Base-by-base conservation (phyloP, 305 asterid species). In the Rubia occidens region DNA sequence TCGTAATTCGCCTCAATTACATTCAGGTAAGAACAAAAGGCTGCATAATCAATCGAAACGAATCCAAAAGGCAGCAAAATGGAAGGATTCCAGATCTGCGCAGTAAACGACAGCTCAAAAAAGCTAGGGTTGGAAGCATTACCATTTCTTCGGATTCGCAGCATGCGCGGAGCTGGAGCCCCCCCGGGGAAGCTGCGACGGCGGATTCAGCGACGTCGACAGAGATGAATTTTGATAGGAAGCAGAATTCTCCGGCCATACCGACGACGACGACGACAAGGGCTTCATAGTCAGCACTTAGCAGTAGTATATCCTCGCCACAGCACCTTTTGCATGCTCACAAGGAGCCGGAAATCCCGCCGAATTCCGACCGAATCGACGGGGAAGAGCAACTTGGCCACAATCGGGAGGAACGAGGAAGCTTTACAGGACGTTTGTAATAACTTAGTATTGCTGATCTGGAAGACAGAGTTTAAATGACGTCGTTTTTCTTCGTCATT, bases 271-370 rank as follows among this genome's bases (percentile, higher is more conserved):
- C 54, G 86, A 77, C 72, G 86, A 82, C 53, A 77, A 68, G 9
- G 79, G 64, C 83, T 85, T 83, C 93, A 86, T 88, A 17, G 1
- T n/a, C 58, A n/a, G n/a, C n/a, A n/a, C n/a, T n/a, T n/a, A 35
- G 39, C 39, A 35, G 39, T 35, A 53, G 64, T 75, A 39, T 54
- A 68, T 66, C 45, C 66, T 61, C 60, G 59, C 66, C 80, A 56
- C 45, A 51, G 21, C 49, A 37, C n/a, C 43, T 44, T 73, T 71
- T 70, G 40, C 77, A 77, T 78, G 71, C 77, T 77, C 72, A 26
- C 45, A 67, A 32, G 62, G 39, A 63, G 72, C 68, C 60, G 76
- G 79, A 77, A 73, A 56, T 64, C 73, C 60, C 78, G 81, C 72
- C 29, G 67, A 70, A 78, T 72, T 76, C 58, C 10, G 70, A 67